phyloP scores from a whole-genome alignment of 169 alveolate species.

The Theileria luwenshuni region DNA sequence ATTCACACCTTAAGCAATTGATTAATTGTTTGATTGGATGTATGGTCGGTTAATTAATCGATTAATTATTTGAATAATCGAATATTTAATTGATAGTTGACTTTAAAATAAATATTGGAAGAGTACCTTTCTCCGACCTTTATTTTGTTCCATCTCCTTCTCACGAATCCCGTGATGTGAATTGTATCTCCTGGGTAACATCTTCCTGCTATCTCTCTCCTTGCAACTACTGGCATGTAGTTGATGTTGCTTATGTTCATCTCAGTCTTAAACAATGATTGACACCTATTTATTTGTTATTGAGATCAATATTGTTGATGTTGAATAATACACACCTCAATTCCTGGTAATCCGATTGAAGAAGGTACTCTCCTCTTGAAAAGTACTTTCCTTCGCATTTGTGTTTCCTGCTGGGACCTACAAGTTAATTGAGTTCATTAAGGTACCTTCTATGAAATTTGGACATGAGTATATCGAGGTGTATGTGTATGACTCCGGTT shows the following conservation, averaged over 20 bases:
- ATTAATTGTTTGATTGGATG: not conserved
- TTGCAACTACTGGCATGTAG: constrained; percentile 64
- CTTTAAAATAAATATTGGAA: no score
- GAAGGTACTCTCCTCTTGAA: constrained; percentile 44
- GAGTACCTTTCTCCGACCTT: constrained; percentile 57
- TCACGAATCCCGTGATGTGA: constrained; percentile 64
- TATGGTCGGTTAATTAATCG: not conserved
- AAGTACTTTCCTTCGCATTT: constrained; percentile 41
- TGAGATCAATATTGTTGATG: not conserved
- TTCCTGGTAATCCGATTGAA: constrained; percentile 71
- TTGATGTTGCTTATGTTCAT: constrained; percentile 8
- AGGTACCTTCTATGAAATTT: not conserved
- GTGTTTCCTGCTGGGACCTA: constrained; percentile 16
- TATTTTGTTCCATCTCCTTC: constrained; percentile 66
- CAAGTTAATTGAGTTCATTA: not conserved
- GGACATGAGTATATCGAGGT: constrained; percentile 54
- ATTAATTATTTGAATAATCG: not conserved
- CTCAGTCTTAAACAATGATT: constrained; percentile 47
- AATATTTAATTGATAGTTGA: not conserved
- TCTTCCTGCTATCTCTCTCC: constrained; percentile 71
- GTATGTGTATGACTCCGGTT: constrained; percentile 65
- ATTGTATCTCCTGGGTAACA: constrained; percentile 76
- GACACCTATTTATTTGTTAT: constrained; percentile 47
- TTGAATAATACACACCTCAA: constrained; percentile 57
- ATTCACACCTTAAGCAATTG: constrained; percentile 47